Conservation (phyloP, 2,329 filamentous ascomycete species). For the Penicillium sp. region DNA sequence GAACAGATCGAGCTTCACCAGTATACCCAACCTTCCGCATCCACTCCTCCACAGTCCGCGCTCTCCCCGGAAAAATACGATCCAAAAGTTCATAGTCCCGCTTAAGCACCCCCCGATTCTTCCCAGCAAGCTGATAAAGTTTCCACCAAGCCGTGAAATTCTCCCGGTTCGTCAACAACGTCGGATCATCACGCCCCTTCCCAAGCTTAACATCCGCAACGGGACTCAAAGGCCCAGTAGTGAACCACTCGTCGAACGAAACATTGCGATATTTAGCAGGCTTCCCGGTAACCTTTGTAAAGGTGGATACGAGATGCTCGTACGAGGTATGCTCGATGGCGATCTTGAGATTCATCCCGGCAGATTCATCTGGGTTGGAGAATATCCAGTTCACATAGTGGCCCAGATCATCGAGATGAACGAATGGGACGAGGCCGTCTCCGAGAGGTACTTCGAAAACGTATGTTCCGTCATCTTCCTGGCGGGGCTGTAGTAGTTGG, state of each 20-base stretch:
- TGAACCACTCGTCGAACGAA: slow-evolving; percentile 6
- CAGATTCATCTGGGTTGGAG: neutral
- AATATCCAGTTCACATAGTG: neutral
- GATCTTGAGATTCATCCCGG: neutral
- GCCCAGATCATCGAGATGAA: neutral
- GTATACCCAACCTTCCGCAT: slow-evolving; percentile 8
- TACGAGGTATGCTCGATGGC: neutral
- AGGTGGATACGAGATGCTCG: neutral
- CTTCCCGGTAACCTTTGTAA: neutral
- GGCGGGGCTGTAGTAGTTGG: neutral
- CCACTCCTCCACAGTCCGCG: slow-evolving; percentile 5
- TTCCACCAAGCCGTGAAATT: slow-evolving; percentile 14
- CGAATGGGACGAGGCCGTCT: neutral
- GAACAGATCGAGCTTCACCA: neutral
- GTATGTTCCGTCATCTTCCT: neutral
- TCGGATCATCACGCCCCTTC: neutral
- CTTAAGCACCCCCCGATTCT: neutral
- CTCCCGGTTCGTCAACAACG: slow-evolving; percentile 3
- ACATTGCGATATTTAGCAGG: neutral
- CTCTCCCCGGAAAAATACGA: neutral
- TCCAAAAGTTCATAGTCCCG: slow-evolving; percentile 3
- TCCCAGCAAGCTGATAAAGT: neutral
- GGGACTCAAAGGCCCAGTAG: neutral
- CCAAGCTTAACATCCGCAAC: neutral
- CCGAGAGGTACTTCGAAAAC: neutral